Evolutionary conservation across 2,329 filamentous ascomycete genomes (phyloP).

Genomic region (Penicillium thymicola): DNA sequence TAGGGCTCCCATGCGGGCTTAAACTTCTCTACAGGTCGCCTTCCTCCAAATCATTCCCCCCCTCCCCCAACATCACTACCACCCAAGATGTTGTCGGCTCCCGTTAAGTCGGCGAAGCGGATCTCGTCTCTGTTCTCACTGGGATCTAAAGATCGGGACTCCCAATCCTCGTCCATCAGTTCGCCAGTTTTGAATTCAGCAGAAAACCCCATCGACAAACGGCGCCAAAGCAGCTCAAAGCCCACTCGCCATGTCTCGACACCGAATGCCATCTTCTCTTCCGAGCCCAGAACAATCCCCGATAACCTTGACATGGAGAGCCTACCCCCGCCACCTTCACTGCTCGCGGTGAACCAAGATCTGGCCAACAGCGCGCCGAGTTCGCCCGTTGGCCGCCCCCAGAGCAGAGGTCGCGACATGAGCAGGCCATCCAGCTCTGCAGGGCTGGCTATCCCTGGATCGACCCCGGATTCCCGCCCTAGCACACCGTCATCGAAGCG

Average conservation of each 20-base stretch:
- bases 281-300: constrained; percentile 27
- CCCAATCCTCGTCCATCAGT: constrained; percentile 29
- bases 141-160: constrained; percentile 35
- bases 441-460: constrained; percentile 34
- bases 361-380: constrained; percentile 33
- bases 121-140: constrained; percentile 47
- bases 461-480: constrained; percentile 34
- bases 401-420: constrained; percentile 38
- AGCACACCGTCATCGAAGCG: constrained; percentile 39
- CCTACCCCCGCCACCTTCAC: constrained; percentile 40
- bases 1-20: constrained; percentile 12
- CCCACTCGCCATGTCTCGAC: constrained; percentile 36
- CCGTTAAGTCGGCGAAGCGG: constrained; percentile 44
- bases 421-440: constrained; percentile 34
- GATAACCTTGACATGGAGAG: constrained; percentile 31
- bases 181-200: constrained; percentile 16
- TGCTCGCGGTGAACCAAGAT: constrained; percentile 38
- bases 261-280: constrained; percentile 26
- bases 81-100: constrained; percentile 39
- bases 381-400: constrained; percentile 32
- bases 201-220: constrained; percentile 18
- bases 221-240: constrained; percentile 31
- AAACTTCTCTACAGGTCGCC: constrained; percentile 6
- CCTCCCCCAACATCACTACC: constrained; percentile 4
- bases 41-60: not conserved